Conservation (phyloP, 1,284 basidiomycete species). For the Chiua sp. region DNA sequence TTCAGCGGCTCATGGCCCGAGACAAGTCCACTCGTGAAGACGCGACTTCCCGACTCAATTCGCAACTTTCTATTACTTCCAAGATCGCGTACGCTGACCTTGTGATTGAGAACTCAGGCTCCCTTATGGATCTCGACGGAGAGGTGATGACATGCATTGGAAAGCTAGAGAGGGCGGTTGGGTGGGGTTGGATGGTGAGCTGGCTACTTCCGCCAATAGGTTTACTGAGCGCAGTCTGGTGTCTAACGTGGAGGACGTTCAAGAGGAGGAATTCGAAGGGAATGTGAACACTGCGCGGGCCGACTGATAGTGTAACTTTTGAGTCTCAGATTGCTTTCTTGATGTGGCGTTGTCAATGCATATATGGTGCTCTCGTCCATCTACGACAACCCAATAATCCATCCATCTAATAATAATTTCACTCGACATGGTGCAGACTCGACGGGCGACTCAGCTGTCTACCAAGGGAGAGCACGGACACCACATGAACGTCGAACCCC, state of each 20-base stretch:
- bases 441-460: slow-evolving; percentile 12
- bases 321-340: too few relatives aligned
- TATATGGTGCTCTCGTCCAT: neutral
- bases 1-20: slow-evolving; percentile 78
- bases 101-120: slow-evolving; percentile 90
- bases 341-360: neutral
- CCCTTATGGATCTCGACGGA: slow-evolving; percentile 65
- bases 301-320: neutral
- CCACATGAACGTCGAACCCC: neutral
- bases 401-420: neutral
- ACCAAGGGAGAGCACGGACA: too few relatives aligned
- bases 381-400: neutral
- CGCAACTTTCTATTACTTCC: slow-evolving; percentile 81
- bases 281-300: neutral
- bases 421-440: slow-evolving; percentile 21
- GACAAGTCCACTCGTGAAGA: slow-evolving; percentile 63
- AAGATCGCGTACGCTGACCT: slow-evolving; percentile 88
- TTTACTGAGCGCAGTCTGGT: slow-evolving; percentile 36
- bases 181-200: slow-evolving; percentile 72
- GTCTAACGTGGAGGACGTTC: slow-evolving; percentile 27
- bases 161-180: slow-evolving; percentile 56
- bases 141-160: slow-evolving; percentile 75
- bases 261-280: slow-evolving; percentile 13
- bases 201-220: slow-evolving; percentile 89
- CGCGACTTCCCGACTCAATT: slow-evolving; percentile 75